Conservation (phyloP, 805 yeast species). For the Naumovozyma dairenensis region DNA sequence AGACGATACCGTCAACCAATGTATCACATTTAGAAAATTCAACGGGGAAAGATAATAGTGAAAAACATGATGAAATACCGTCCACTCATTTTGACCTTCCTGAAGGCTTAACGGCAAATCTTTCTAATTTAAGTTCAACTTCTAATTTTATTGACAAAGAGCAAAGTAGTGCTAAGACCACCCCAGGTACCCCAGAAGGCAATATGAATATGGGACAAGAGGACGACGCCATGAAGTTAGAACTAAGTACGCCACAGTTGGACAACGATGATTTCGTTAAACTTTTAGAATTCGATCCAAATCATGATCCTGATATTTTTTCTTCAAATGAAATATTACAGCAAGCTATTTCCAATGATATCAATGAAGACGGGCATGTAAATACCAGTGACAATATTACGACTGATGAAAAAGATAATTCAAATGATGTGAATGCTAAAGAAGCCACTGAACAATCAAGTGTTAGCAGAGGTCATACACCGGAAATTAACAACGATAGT, state of each 20-base stretch:
- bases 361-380: neutral
- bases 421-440: too few species aligned
- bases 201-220: neutral
- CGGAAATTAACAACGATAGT: neutral
- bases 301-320: slow-evolving; percentile 22
- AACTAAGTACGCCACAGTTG: slow-evolving; percentile 15
- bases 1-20: too few species aligned
- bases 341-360: slow-evolving; percentile 1
- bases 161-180: too few species aligned
- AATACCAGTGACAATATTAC: neutral
- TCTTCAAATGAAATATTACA: slow-evolving; percentile 10
- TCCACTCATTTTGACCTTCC: too few species aligned
- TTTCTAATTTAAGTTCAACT: too few species aligned
- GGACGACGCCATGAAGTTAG: slow-evolving; percentile 14
- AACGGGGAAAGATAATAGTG: too few species aligned
- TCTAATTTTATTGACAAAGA: too few species aligned
- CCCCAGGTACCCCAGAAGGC: neutral
- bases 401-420: neutral
- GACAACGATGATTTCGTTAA: slow-evolving; percentile 26
- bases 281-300: slow-evolving; percentile 25
- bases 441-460: slow-evolving; percentile 2
- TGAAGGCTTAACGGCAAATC: too few species aligned
- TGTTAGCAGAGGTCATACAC: slow-evolving; percentile 4
- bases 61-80: too few species aligned
- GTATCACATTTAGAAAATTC: too few species aligned